A percentile compares a stretch with the other conserved stretches of the same genome.
These are phyloP conservation scores for Psilocybe tampanensis DNA, from an alignment of 768 basidiomycete genomes.

Conservation along the genomic window DNA sequence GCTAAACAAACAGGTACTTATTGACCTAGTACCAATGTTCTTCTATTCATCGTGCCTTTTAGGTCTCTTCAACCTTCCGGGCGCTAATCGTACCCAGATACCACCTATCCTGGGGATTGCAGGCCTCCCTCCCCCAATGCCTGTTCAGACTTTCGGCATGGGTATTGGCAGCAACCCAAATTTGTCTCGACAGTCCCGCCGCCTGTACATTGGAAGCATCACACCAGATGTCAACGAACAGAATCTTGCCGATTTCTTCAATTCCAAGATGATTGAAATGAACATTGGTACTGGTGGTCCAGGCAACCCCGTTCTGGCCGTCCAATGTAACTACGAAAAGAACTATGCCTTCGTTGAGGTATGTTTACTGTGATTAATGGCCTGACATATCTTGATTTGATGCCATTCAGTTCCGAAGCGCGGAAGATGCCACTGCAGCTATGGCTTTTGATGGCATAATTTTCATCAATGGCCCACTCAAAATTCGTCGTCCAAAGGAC, in stretches of 20 bases:
- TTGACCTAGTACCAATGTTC: neutral
- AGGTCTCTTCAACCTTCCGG: constrained; percentile 97
- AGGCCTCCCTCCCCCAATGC: constrained; percentile 80
- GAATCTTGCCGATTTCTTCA: constrained; percentile 93
- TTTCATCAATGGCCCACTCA: constrained; percentile 93
- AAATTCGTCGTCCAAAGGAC: constrained; percentile 97
- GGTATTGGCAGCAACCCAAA: constrained; percentile 88
- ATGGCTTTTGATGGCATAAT: constrained; percentile 98
- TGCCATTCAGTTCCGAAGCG: constrained; percentile 84
- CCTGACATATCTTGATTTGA: constrained; percentile 5
- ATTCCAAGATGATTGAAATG: constrained; percentile 93
- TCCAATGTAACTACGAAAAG: constrained; percentile 98
- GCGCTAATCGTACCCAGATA: constrained; percentile 88
- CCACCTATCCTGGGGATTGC: constrained; percentile 82
- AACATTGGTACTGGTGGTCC: constrained; percentile 80
- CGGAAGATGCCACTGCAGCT: constrained; percentile 94
- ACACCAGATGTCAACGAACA: constrained; percentile 94
- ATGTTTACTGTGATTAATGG: constrained; percentile 21
- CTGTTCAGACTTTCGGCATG: constrained; percentile 85
- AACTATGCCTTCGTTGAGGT: constrained; percentile 99
- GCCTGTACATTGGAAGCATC: constrained; percentile 96
- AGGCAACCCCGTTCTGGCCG: constrained; percentile 89
- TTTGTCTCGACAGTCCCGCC: constrained; percentile 88
- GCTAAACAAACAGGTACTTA: constrained; percentile 93
- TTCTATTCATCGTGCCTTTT: constrained; percentile 8